Base-by-base conservation (phyloP, 352 stramenopile species). In the Phytophthora pluvialis region DNA sequence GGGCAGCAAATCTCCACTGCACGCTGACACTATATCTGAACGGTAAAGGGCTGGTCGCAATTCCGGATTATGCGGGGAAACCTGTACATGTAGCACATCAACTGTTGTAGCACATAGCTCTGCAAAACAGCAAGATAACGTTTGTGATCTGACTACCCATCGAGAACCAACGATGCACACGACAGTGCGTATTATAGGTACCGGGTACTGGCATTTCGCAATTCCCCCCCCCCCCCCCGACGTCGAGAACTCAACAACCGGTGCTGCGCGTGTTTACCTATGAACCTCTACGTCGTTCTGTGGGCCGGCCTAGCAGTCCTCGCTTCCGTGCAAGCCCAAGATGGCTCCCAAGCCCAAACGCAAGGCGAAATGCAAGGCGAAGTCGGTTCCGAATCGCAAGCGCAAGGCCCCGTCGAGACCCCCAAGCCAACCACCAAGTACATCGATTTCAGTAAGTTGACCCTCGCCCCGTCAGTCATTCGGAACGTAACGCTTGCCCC, bases 391-490 rank as follows among this genome's bases (percentile, higher is more conserved):
- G n/a, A 12, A 12, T 54, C 48, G 3, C 48, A 56, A 35, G 48
- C 6, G 0, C 33, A 45, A 45, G 13, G 48, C n/a, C 33, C 48
- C 9, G 13, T 32, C 9, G 48, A 56, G 5, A 56, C 32, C 4
- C 33, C 48, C 4, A 35, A 56, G 33, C 48, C 32, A 5, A 56
- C 48, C 5, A 56, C 10, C 1, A 56, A 56, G 48, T 56, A 56
- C 48, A 45, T 56, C 13, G 48, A 56, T 18, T 56, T 56, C 48
- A 33, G 48, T 15, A 54, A 54, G 15, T 31, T 54, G 29, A 54
- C 46, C 16, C 46, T 26, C 1, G 31, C 46, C 3, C 46, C 46
- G 10, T 54, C 46, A 10, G 29, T 29, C 2, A 54, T 29, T 6
- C 15, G 29, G n/a, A 53, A 53, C 46, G n/a, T 53, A n/a, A 54